Evolutionary conservation across 495 filamentous ascomycete genomes (phyloP), one percentile per base, ranked within the genome.

Genomic region (Podospora sp.): DNA sequence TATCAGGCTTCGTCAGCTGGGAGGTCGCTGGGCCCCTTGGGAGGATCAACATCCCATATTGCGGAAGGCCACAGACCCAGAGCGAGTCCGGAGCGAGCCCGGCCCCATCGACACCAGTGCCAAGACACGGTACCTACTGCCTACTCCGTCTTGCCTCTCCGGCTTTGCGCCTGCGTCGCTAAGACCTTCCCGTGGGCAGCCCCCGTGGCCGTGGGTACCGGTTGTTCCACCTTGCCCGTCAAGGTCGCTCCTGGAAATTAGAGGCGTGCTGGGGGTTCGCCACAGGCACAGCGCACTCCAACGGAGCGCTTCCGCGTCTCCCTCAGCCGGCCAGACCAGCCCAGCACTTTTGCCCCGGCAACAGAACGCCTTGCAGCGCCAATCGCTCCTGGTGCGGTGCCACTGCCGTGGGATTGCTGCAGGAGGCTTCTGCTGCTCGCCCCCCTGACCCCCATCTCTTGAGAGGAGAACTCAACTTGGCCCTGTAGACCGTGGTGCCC

Each of bases 1-100:
- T 77, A 73, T 72, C 75, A 62, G 72, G 64, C 70, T 66, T 75
- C 71, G 70, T 72, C 73, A 75, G 75, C 75, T 72, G 68, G 71
- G 58, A 66, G 25, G 63, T 33, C 67, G 57, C 57, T 60, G 62
- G 61, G 49, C 60, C 46, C 52, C 16, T n/a, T 33, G 26, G 33
- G 69, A 64, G 66, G 70, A 75, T 77, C 70, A 71, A 64, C 70
- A 70, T 55, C 50, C 66, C 63, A 68, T 69, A 71, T 73, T 65
- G 69, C 75, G 75, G 75, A 69, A 77, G 69, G 62, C 72, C 63
- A 76, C 72, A 77, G 62, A 25, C 26, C 16, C 24, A 60, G 55
- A 65, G 63, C 63, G 62, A 64, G 40, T 24, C 63, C 52, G 52
- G 63, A 65, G 27, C 26, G 11, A 25, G 51, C 26, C 62, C 50